Evolutionary conservation across 257 asterid species (phyloP).

Genomic region (Gardenia jasminoides): DNA sequence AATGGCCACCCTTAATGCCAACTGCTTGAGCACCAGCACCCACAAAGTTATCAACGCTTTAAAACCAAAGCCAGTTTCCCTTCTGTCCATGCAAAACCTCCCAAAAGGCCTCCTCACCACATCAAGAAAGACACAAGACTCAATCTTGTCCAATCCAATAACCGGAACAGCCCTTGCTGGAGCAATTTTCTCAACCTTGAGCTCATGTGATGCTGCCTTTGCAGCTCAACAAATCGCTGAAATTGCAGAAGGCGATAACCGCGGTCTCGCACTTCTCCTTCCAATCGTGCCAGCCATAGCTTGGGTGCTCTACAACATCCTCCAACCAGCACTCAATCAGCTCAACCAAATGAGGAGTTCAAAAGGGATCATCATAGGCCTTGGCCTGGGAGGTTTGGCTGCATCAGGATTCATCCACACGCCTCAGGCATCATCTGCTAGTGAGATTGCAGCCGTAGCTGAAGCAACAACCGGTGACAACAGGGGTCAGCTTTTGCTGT

Average conservation of each 20-base stretch:
- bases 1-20: constrained; percentile 65
- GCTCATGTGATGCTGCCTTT: constrained; percentile 67
- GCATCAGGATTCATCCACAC: constrained; percentile 53
- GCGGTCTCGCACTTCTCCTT: constrained; percentile 70
- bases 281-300: constrained; percentile 75
- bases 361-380: constrained; percentile 61
- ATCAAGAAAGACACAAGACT: constrained; percentile 2
- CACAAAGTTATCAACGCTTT: constrained; percentile 17
- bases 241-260: constrained; percentile 84
- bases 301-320: constrained; percentile 88
- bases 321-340: constrained; percentile 88
- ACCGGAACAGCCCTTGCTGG: constrained; percentile 61
- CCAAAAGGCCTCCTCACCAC: constrained; percentile 31
- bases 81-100: constrained; percentile 48
- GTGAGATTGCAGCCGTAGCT: constrained; percentile 44
- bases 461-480: constrained; percentile 64
- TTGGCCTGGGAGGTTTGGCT: constrained; percentile 66
- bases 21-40: constrained; percentile 39
- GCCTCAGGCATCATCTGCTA: constrained; percentile 52
- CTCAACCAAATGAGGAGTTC: constrained; percentile 69
- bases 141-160: constrained; percentile 25
- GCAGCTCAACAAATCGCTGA: constrained; percentile 91
- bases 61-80: constrained; percentile 37
- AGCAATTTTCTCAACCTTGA: constrained; percentile 67
- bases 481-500: constrained; percentile 78